Conservation (phyloP, 2,329 filamentous ascomycete genomes). For the Metarhizium robertsii region DNA sequence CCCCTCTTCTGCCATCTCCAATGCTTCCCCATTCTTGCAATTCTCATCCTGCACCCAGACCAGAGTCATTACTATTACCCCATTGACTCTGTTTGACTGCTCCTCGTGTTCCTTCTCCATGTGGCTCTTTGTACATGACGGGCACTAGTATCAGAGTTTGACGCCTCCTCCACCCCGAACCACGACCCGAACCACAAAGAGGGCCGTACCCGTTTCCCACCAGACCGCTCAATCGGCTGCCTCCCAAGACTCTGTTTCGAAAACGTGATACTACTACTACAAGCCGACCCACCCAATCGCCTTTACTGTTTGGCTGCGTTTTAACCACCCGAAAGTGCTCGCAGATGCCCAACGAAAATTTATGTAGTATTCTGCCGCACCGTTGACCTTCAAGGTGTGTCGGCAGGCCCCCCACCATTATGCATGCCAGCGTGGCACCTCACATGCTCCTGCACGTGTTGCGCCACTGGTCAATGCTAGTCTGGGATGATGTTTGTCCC, state of each 20-base stretch:
- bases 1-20: not conserved
- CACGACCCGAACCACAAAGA: not conserved
- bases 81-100: too few species aligned
- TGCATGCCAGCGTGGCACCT: conserved; percentile 6
- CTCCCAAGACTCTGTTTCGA: not conserved
- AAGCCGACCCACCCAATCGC: too few species aligned
- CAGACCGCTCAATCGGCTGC: not conserved
- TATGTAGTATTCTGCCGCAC: not conserved
- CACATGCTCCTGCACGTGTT: not conserved
- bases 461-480: not conserved
- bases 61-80: too few species aligned
- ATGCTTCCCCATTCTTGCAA: not conserved
- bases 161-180: conserved; percentile 3
- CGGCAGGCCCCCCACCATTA: not conserved
- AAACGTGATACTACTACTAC: not conserved
- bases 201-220: not conserved
- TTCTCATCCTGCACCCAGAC: not conserved
- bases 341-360: not conserved
- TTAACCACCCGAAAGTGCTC: not conserved
- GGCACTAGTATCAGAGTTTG: conserved; percentile 4
- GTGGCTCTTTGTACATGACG: not conserved
- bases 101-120: not conserved
- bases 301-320: not conserved
- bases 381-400: not conserved
- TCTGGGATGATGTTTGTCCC: not conserved